Conservation (phyloP, 768 basidiomycete genomes). For the Stropharia rugosoannulata region DNA sequence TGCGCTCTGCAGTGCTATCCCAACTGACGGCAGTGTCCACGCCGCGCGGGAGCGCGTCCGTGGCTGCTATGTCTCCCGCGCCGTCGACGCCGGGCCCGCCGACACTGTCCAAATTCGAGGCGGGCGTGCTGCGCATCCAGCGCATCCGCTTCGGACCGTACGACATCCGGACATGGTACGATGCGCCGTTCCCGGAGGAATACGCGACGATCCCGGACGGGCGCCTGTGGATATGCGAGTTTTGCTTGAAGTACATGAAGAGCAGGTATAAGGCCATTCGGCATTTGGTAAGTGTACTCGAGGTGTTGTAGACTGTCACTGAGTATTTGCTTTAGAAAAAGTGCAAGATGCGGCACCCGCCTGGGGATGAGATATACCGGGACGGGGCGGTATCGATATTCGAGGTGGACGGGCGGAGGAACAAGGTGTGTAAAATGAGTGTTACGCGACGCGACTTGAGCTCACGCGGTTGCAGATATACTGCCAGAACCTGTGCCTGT, state of each 20-base stretch:
- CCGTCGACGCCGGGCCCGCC: constrained; percentile 40
- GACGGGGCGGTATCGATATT: constrained; percentile 89
- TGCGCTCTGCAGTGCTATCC: constrained; percentile 56
- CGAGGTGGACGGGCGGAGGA: constrained; percentile 97
- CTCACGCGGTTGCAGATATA: constrained; percentile 67
- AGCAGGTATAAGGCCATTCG: constrained; percentile 82
- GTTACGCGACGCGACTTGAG: neutral
- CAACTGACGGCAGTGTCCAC: constrained; percentile 26
- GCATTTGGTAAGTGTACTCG: constrained; percentile 68
- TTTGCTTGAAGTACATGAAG: constrained; percentile 98
- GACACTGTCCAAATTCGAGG: constrained; percentile 29
- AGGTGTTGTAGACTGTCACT: neutral
- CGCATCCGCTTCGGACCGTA: constrained; percentile 87
- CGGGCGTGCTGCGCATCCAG: constrained; percentile 66
- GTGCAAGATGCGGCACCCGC: constrained; percentile 93
- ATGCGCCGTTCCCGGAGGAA: constrained; percentile 98
- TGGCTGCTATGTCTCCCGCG: constrained; percentile 37
- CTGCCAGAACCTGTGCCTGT: constrained; percentile 95
- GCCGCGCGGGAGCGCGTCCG: constrained; percentile 20
- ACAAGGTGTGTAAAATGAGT: constrained; percentile 60
- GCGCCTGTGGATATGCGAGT: constrained; percentile 94
- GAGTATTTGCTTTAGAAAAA: constrained; percentile 61
- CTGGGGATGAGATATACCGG: constrained; percentile 97
- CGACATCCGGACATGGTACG: constrained; percentile 98
- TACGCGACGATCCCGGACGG: constrained; percentile 92